Evolutionary conservation across 2,329 filamentous ascomycete genomes (phyloP), one percentile per base, ranked within the genome.

Genomic region (Chalaropsis ovoidea): DNA sequence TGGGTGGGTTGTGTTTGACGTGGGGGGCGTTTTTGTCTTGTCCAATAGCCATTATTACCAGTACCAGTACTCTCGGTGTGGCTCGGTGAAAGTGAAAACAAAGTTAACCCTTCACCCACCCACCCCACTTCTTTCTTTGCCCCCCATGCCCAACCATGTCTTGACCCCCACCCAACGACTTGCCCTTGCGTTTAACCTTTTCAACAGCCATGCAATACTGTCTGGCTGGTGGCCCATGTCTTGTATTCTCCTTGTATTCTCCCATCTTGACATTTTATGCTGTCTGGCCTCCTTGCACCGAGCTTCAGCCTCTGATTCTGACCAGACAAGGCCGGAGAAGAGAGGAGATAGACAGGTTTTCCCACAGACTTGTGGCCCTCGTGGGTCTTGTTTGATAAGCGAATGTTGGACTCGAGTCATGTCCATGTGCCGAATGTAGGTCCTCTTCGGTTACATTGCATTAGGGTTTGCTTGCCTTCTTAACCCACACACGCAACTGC

Each of bases 151-250:
- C 31, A 31, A 31, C 52, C 5, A 31, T 35, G 15, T 17, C 8
- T 52, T 13, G 8, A n/a, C 54, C 24, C 27, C 54, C 24, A 58
- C 52, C 27, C 52, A 58, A 39, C 49, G 17, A 10, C 13, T 11
- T 58, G 27, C 52, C 52, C 52, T 58, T 58, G 52, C 52, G 27
- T 35, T 58, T 58, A 58, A 58, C 52, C 52, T 58, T 58, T 35
- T 58, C 27, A 31, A 58, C 24, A 3, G 24, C 24, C 13, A 27
- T 35, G 5, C 27, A 22, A 56, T 58, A n/a, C n/a, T n/a, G 24
- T 39, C 35, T 8, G 15, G 47, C 24, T n/a, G 15, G 27, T 11
- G 6, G 52, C 52, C 52, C 52, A 35, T 39, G 19, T 56, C 22
- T 56, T 27, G 22, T 17, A 56, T 27, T n/a, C 52, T 3, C 2